Conservation (phyloP, 2,329 filamentous ascomycete genomes). For the Zymoseptoria passerinii region DNA sequence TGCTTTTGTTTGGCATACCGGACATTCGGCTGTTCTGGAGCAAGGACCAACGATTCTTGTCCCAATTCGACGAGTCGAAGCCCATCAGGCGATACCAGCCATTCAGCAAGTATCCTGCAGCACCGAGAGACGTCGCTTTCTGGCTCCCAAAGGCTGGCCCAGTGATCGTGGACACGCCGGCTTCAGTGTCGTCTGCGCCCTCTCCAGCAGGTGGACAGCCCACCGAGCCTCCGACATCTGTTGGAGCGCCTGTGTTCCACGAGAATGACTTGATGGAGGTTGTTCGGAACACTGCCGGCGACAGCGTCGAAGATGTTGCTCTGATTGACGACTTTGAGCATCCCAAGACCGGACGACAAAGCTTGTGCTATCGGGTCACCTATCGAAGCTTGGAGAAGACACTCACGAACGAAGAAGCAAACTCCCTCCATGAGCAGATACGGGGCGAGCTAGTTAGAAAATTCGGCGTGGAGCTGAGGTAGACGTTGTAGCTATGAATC, state of each 20-base stretch:
- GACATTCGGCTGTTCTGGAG: constrained; percentile 98
- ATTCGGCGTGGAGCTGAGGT: constrained; percentile 73
- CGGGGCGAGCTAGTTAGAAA: constrained; percentile 55
- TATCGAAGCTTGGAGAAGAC: constrained; percentile 90
- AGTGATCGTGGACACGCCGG: constrained; percentile 25
- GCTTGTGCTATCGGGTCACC: constrained; percentile 85
- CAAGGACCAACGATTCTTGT: constrained; percentile 71
- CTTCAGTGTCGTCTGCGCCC: constrained; percentile 26
- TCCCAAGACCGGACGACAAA: constrained; percentile 72
- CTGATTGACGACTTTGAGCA: constrained; percentile 82
- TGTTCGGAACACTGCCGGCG: constrained; percentile 71
- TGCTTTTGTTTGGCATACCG: constrained; percentile 92
- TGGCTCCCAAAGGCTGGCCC: constrained; percentile 54
- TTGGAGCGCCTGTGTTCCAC: constrained; percentile 53
- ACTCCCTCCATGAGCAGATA: constrained; percentile 64
- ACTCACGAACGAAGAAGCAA: constrained; percentile 73
- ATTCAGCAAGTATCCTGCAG: constrained; percentile 85
- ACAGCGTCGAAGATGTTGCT: constrained; percentile 78
- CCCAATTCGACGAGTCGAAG: constrained; percentile 57
- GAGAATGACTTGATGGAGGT: constrained; percentile 98
- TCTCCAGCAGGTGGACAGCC: constrained; percentile 30
- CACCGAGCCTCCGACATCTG: constrained; percentile 27
- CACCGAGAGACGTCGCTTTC: constrained; percentile 88
- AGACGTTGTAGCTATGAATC: not conserved
- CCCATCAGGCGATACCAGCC: constrained; percentile 61